These are phyloP conservation scores for Penicillium argentinense DNA, from an alignment of 495 filamentous ascomycete genomes.

Conservation along the genomic window DNA sequence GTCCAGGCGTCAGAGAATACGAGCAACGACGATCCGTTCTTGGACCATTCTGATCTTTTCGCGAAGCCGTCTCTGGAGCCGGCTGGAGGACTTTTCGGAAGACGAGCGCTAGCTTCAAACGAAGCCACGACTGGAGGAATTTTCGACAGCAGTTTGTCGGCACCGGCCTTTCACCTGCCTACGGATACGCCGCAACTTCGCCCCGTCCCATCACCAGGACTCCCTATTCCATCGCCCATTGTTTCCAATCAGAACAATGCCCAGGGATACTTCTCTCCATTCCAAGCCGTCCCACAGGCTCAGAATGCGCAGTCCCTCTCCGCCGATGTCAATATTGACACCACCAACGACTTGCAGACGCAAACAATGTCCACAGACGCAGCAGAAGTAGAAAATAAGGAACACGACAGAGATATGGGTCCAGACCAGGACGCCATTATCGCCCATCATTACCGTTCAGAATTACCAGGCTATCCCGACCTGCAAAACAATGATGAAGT, in stretches of 20 bases:
- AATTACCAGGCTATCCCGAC: too few species aligned
- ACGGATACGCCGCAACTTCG: slow-evolving; percentile 46
- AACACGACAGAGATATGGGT: background rate
- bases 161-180: slow-evolving; percentile 19
- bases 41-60: slow-evolving; percentile 19
- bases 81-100: slow-evolving; percentile 11
- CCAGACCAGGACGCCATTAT: background rate
- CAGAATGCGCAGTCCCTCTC: slow-evolving; percentile 11
- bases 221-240: slow-evolving; percentile 48
- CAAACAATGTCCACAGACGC: background rate
- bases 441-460: too few species aligned
- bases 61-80: slow-evolving; percentile 23
- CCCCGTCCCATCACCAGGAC: slow-evolving; percentile 44
- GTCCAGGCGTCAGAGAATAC: slow-evolving; percentile 14
- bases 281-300: slow-evolving; percentile 8
- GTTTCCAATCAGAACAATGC: slow-evolving; percentile 25
- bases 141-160: background rate
- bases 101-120: slow-evolving; percentile 2
- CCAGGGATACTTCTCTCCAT: slow-evolving; percentile 34
- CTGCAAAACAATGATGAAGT: too few species aligned
- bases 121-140: background rate
- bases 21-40: slow-evolving; percentile 10
- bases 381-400: background rate
- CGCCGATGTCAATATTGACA: background rate
- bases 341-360: background rate